Evolutionary conservation across 768 basidiomycete genomes (phyloP).

Genomic region (Suillus clintonianus): DNA sequence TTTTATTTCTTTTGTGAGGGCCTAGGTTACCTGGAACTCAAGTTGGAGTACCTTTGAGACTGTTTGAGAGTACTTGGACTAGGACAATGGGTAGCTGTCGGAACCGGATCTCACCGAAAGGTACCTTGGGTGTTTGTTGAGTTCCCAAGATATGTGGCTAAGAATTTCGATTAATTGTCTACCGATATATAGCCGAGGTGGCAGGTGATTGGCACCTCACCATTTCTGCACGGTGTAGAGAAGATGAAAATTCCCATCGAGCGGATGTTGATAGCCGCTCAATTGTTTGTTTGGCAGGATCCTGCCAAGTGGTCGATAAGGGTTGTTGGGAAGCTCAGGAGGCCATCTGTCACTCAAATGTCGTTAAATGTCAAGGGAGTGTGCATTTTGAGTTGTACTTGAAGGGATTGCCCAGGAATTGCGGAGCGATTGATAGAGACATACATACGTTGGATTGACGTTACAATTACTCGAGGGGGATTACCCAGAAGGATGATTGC

Average conservation of each 20-base stretch:
- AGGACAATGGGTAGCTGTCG: background rate
- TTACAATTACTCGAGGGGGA: background rate
- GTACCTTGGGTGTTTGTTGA: background rate
- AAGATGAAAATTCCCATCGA: background rate
- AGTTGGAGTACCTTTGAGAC: too few relatives aligned
- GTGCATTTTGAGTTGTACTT: too few relatives aligned
- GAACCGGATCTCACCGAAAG: constrained; percentile 6
- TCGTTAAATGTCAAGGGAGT: background rate
- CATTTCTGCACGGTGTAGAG: background rate
- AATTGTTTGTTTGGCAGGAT: background rate
- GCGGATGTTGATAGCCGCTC: constrained; percentile 1
- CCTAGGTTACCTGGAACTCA: background rate
- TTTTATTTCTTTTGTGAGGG: background rate
- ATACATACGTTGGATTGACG: background rate
- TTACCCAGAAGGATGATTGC: too few relatives aligned
- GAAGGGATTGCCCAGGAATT: too few relatives aligned
- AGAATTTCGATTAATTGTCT: constrained; percentile 4
- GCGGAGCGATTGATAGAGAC: background rate
- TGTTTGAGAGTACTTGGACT: constrained; percentile 4
- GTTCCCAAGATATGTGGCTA: constrained; percentile 2
- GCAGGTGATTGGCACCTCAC: constrained; percentile 2
- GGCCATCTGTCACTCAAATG: background rate
- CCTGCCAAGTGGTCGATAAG: background rate
- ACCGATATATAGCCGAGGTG: constrained; percentile 2
- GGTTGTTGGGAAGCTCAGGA: background rate